Percentiles rank a stretch among this genome's conserved stretches.
Conservation (phyloP, 768 basidiomycete genomes). For the Leccinum disarticulatum region DNA sequence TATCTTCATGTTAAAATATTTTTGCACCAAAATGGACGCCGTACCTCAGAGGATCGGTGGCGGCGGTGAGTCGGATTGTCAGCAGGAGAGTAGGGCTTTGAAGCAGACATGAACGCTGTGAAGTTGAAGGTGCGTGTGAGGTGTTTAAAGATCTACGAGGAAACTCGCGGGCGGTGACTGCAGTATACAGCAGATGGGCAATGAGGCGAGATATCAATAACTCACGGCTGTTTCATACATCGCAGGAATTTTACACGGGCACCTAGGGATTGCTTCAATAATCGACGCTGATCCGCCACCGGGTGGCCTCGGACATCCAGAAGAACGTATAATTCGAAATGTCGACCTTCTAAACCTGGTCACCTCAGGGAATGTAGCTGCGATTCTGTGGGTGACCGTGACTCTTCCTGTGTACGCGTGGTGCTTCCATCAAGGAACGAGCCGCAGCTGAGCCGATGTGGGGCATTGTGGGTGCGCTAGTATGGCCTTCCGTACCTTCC, state of each 20-base stretch:
- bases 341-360: background rate
- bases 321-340: background rate
- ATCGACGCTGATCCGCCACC: conserved; percentile 2
- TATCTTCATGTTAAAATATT: background rate
- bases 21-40: background rate
- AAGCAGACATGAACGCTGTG: conserved; percentile 7
- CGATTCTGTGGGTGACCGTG: background rate
- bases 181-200: conserved; percentile 8
- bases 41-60: conserved; percentile 7
- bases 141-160: conserved; percentile 1
- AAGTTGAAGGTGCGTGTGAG: conserved; percentile 4
- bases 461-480: background rate
- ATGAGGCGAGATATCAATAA: conserved; percentile 2
- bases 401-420: background rate
- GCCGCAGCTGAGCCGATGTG: background rate
- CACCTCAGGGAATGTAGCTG: background rate
- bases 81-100: background rate
- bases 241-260: background rate
- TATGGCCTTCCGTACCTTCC: background rate
- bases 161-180: background rate
- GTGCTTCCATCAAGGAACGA: background rate
- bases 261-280: background rate
- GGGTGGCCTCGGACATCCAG: background rate
- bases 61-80: background rate
- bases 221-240: conserved; percentile 4